Evolutionary conservation across 352 stramenopile species (phyloP).

Genomic region (Pythium apleroticum): DNA sequence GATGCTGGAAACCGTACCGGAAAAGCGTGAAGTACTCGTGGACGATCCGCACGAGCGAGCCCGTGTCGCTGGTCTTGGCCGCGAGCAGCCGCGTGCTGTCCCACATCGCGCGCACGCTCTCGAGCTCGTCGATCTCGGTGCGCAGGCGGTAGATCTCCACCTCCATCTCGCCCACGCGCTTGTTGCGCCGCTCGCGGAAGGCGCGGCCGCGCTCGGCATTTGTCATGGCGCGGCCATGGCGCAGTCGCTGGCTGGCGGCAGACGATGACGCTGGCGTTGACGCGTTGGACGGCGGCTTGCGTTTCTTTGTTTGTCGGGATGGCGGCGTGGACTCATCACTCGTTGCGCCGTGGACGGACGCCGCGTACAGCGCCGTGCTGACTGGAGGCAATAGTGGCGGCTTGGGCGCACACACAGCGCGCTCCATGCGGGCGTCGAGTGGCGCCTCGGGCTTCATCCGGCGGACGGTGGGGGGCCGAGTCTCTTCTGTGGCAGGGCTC

Average conservation of each 20-base stretch:
- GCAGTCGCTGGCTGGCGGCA: background rate
- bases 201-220: constrained; percentile 29
- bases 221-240: constrained; percentile 17
- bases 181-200: constrained; percentile 24
- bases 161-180: constrained; percentile 23
- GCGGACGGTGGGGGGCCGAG: too few species aligned
- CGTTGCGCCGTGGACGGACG: background rate
- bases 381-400: background rate
- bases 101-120: constrained; percentile 24
- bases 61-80: constrained; percentile 21
- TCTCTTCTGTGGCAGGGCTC: too few species aligned
- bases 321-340: background rate
- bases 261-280: background rate
- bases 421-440: too few species aligned
- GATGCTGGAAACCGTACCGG: constrained; percentile 17
- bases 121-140: constrained; percentile 20
- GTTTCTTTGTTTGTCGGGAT: background rate
- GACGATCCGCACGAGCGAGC: constrained; percentile 21
- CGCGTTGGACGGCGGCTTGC: background rate
- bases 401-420: too few species aligned
- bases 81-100: constrained; percentile 20
- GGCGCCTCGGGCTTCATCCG: too few species aligned
- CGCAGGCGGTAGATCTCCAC: constrained; percentile 25
- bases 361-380: background rate
- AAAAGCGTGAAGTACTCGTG: constrained; percentile 26